These are phyloP conservation scores for Thielaviopsis punctulata DNA, from an alignment of 2,329 filamentous ascomycete genomes.

Conservation along the genomic window DNA sequence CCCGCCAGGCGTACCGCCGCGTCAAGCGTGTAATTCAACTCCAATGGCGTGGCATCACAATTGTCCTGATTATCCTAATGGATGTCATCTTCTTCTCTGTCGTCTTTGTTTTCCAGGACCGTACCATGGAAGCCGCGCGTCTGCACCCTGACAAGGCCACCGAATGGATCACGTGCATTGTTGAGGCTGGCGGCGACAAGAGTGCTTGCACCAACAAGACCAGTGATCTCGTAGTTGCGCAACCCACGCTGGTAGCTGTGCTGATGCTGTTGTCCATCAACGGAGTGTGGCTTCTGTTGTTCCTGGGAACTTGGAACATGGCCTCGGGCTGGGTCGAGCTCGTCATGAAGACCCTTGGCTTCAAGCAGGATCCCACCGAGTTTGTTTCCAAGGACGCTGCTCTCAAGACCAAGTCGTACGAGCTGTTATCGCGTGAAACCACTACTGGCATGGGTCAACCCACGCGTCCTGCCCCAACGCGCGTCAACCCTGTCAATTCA, in stretches of 20 bases:
- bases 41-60: slow-evolving; percentile 84
- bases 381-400: slow-evolving; percentile 81
- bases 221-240: slow-evolving; percentile 46
- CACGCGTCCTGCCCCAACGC: slow-evolving; percentile 22
- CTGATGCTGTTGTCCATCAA: slow-evolving; percentile 71
- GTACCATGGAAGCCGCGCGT: slow-evolving; percentile 42
- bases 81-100: slow-evolving; percentile 91
- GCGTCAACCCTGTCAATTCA: neutral
- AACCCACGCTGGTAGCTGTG: slow-evolving; percentile 64
- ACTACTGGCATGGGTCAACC: slow-evolving; percentile 35
- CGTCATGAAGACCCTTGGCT: slow-evolving; percentile 29
- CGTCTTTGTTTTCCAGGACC: slow-evolving; percentile 77
- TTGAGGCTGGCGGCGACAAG: slow-evolving; percentile 38
- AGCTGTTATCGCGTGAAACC: slow-evolving; percentile 54
- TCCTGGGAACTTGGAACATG: slow-evolving; percentile 75
- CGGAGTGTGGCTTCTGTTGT: slow-evolving; percentile 67
- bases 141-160: slow-evolving; percentile 35
- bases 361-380: slow-evolving; percentile 42
- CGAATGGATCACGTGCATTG: slow-evolving; percentile 61
- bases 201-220: slow-evolving; percentile 46
- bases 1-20: slow-evolving; percentile 73
- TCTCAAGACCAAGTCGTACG: slow-evolving; percentile 53
- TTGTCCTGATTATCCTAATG: slow-evolving; percentile 75
- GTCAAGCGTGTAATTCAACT: slow-evolving; percentile 73
- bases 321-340: slow-evolving; percentile 65